These are phyloP conservation scores for Fusarium odoratissimum DNA, from an alignment of 2,329 filamentous ascomycete species.

Conservation along the genomic window DNA sequence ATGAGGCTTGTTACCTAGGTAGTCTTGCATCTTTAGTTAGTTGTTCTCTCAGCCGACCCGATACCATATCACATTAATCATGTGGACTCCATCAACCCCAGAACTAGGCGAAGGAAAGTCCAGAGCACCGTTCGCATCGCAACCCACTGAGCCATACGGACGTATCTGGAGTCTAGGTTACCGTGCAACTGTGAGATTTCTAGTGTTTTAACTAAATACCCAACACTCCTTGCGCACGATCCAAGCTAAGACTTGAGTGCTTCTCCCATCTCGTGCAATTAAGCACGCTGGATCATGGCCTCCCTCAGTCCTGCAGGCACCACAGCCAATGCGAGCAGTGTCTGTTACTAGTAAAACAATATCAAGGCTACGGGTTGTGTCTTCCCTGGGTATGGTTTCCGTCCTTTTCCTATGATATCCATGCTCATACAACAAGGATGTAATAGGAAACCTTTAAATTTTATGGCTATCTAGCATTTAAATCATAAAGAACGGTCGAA, in stretches of 20 bases:
- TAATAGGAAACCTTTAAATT: fast-evolving
- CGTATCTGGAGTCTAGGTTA: background rate
- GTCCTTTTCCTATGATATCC: background rate
- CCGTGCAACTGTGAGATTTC: background rate
- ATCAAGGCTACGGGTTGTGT: background rate
- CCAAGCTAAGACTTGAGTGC: background rate
- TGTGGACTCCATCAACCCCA: background rate
- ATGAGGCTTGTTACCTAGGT: constrained; percentile 2
- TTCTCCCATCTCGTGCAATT: background rate
- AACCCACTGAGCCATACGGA: background rate
- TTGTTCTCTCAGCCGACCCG: background rate
- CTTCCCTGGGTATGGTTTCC: background rate
- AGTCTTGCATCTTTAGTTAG: background rate
- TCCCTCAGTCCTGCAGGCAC: background rate
- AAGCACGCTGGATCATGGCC: background rate
- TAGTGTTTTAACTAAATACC: background rate
- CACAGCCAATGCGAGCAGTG: background rate
- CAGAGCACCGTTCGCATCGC: background rate
- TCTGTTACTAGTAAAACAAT: background rate
- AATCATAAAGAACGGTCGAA: no score
- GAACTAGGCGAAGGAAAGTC: background rate
- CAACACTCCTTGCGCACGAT: background rate
- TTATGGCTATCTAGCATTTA: no score
- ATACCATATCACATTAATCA: background rate
- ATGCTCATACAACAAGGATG: fast-evolving